A percentile compares a stretch with the other conserved stretches of the same genome.
Conservation (phyloP, 345 rosid species). For the Punica granatum region DNA sequence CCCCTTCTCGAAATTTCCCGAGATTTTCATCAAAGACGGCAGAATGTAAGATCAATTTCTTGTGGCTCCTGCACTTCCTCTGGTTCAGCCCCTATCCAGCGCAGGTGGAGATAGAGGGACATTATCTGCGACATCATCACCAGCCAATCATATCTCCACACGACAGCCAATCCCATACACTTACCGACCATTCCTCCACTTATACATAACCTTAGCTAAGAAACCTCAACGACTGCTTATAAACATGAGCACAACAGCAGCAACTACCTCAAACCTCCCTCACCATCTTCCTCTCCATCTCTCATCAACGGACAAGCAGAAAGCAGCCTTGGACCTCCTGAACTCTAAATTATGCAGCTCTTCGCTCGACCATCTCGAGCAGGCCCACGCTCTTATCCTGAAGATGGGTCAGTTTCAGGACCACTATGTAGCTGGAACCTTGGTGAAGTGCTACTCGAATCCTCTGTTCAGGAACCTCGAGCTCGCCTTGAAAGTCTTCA, state of each 20-base stretch:
- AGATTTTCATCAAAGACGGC: too few species aligned
- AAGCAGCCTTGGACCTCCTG: conserved; percentile 24
- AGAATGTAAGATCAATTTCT: not conserved
- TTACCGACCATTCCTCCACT: not conserved
- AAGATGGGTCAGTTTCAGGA: conserved; percentile 46
- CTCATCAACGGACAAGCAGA: conserved; percentile 20
- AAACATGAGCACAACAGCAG: conserved; percentile 1
- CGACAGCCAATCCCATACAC: not conserved
- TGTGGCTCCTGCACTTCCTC: not conserved
- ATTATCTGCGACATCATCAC: not conserved
- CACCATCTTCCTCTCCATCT: conserved; percentile 18
- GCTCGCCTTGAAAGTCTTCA: conserved; percentile 56
- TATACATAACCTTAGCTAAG: not conserved
- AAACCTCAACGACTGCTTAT: not conserved
- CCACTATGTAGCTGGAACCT: conserved; percentile 38
- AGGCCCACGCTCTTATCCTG: conserved; percentile 54
- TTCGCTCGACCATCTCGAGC: conserved; percentile 48
- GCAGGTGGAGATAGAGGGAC: not conserved
- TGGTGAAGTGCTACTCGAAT: conserved; percentile 46
- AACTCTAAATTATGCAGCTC: conserved; percentile 25
- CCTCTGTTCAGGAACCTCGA: conserved; percentile 35
- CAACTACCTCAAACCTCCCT: conserved; percentile 2
- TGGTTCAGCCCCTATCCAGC: not conserved
- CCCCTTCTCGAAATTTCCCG: too few species aligned
- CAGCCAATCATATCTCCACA: not conserved